Base-by-base conservation (phyloP, 768 basidiomycete genomes). In the Pholiota microspora region DNA sequence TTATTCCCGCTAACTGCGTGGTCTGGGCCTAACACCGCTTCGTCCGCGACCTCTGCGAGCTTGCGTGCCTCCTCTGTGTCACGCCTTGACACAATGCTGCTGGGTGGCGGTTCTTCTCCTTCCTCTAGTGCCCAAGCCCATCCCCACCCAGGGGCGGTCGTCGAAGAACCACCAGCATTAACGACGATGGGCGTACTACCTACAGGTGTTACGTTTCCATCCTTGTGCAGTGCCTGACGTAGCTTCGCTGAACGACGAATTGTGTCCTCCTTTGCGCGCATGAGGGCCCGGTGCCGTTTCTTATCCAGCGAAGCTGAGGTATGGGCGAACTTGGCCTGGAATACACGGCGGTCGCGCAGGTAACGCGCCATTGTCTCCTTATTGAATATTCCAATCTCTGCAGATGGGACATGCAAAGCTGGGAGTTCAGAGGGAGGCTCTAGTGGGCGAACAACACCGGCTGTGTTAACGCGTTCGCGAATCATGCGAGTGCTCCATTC, bases 71-170 rank as follows among this genome's bases (percentile, higher is more conserved):
- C 91, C 34, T 77, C 75, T 4, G 92, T 95, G 63, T 98, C 95
- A 50, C 94, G 72, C 53, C 94, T 75, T n/a, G 90, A 85, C 28
- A 91, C 90, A 60, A 98, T 92, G 50, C 93, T 94, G 62, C 88
- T 91, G 2, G 95, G 90, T 3, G 96, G 96, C 2, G 96, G 96
- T 16, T 78, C 76, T 71, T 97, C 94, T 48, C 82, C 74, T 13
- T 77, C 83, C 57, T 92, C 87, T 53, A 93, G 69, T 5, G 87
- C 92, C 94, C 90, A 98, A 16, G 86, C 84, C 86, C 91, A 94
- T 25, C 77, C 81, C 86, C 86, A 89, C 58, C 78, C 83, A 25
- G 79, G 76, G 5, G 74, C 75, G 36, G 73, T 72, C 51, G 69
- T 65, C 15, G 15, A 23, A 24, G 29, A 27, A 15, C 36, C 38